phyloP scores from a whole-genome alignment of 2,329 filamentous ascomycete genomes.

The Colletotrichum cereale region DNA sequence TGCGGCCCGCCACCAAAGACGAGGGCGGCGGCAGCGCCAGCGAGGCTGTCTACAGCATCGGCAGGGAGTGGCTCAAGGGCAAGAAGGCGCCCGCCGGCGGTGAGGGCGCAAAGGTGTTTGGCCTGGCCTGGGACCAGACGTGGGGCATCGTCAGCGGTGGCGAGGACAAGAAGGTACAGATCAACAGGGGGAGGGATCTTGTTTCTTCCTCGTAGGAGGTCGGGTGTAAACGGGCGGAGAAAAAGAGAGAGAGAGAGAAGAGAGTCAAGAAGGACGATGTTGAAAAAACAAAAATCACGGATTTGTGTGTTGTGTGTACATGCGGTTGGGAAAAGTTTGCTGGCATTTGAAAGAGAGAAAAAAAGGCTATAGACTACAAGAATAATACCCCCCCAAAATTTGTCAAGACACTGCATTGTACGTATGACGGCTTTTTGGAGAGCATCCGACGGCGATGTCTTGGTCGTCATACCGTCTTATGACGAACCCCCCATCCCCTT shows the following conservation, averaged over 20 bases:
- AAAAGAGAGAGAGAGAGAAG: neutral
- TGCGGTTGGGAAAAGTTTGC: constrained; percentile 39
- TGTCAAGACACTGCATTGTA: neutral
- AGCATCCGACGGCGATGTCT: neutral
- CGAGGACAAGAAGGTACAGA: constrained; percentile 94
- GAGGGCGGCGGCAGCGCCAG: constrained; percentile 74
- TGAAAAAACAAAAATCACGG: constrained; percentile 1
- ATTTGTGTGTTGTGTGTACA: constrained; percentile 15
- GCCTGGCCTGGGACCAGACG: constrained; percentile 85
- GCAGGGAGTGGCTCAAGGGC: constrained; percentile 77
- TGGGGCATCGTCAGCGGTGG: constrained; percentile 92
- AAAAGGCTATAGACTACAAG: constrained; percentile 38
- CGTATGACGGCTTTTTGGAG: neutral
- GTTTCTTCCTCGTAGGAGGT: constrained; percentile 51
- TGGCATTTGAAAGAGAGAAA: constrained; percentile 21
- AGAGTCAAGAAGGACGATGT: neutral
- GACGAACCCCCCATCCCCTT: neutral
- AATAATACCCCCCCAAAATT: constrained; percentile 37
- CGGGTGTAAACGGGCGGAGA: neutral
- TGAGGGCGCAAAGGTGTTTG: constrained; percentile 91
- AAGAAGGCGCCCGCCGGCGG: constrained; percentile 77
- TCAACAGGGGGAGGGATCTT: constrained; percentile 78
- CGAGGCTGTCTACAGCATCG: constrained; percentile 81
- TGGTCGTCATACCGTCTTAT: neutral
- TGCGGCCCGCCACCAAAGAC: constrained; percentile 68